A percentile compares a stretch with the other conserved stretches of the same genome.
Conservation (phyloP, 257 asterid genomes). For the Capsicum chinense region DNA sequence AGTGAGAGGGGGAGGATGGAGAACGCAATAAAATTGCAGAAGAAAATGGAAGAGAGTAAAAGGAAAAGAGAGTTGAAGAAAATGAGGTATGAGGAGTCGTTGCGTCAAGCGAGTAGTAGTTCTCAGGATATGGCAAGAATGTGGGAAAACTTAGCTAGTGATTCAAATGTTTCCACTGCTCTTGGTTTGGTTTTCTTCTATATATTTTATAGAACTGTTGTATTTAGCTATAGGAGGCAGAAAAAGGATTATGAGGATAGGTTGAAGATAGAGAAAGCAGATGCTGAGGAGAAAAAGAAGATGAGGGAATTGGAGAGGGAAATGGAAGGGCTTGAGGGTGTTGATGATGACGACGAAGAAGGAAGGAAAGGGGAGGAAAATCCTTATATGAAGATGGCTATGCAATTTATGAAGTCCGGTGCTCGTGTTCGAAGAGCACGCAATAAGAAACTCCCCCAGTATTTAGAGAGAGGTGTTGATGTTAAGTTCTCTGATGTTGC, state of each 20-base stretch:
- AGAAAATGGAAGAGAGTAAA: slow-evolving; percentile 72
- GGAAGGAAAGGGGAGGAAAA: slow-evolving; percentile 72
- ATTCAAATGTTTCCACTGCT: slow-evolving; percentile 63
- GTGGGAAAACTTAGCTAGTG: slow-evolving; percentile 76
- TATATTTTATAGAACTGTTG: slow-evolving; percentile 77
- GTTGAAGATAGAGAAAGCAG: slow-evolving; percentile 86
- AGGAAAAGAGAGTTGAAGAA: slow-evolving; percentile 65
- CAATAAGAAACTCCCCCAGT: slow-evolving; percentile 74
- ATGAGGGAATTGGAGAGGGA: slow-evolving; percentile 82
- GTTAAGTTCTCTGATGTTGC: slow-evolving; percentile 97
- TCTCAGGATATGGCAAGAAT: slow-evolving; percentile 55
- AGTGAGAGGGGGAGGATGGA: slow-evolving; percentile 64
- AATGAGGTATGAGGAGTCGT: slow-evolving; percentile 50
- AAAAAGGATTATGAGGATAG: slow-evolving; percentile 95
- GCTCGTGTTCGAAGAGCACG: slow-evolving; percentile 85
- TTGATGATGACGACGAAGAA: slow-evolving; percentile 65
- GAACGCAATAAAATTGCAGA: slow-evolving; percentile 58
- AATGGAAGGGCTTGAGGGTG: slow-evolving; percentile 64
- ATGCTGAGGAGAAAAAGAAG: slow-evolving; percentile 92
- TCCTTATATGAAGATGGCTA: slow-evolving; percentile 72
- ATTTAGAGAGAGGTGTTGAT: slow-evolving; percentile 79
- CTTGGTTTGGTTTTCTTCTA: slow-evolving; percentile 84
- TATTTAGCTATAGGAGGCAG: slow-evolving; percentile 80
- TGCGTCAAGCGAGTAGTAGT: slow-evolving; percentile 55
- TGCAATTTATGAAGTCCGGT: slow-evolving; percentile 91